Percentiles rank a stretch among this genome's conserved stretches.
Evolutionary conservation across 257 asterid species (phyloP).

Genomic region (Mentha longifolia): DNA sequence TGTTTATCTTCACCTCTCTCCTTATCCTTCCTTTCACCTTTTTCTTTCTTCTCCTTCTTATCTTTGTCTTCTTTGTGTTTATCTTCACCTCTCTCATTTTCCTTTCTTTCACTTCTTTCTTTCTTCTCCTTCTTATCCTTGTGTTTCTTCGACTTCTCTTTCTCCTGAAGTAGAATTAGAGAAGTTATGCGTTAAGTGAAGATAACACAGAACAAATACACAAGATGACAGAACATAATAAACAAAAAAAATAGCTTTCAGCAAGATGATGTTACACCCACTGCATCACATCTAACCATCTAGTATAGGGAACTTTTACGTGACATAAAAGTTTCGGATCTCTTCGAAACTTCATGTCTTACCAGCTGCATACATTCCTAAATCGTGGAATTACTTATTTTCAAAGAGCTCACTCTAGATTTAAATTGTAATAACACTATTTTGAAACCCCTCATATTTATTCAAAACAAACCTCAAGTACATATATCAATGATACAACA

Average conservation of each 20-base stretch:
- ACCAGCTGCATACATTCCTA: background rate
- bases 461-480: background rate
- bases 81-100: conserved; percentile 7
- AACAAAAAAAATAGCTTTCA: background rate
- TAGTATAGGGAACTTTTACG: background rate
- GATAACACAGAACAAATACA: background rate
- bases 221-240: background rate
- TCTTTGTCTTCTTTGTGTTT: conserved; percentile 41
- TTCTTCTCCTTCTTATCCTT: conserved; percentile 58
- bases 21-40: conserved; percentile 49
- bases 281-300: background rate
- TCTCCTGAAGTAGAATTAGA: conserved; percentile 44
- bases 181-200: conserved; percentile 1
- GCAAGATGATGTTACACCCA: background rate
- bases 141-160: conserved; percentile 50
- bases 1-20: conserved; percentile 48
- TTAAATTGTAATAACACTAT: background rate
- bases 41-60: conserved; percentile 58
- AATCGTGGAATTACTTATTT: background rate
- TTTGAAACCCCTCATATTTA: background rate
- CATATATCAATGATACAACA: conserved; percentile 5
- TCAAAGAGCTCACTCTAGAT: background rate
- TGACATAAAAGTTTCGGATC: background rate
- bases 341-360: background rate
- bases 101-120: conserved; percentile 51